Evolutionary conservation across 495 filamentous ascomycete species (phyloP).

Genomic region (Penicillium daleae): DNA sequence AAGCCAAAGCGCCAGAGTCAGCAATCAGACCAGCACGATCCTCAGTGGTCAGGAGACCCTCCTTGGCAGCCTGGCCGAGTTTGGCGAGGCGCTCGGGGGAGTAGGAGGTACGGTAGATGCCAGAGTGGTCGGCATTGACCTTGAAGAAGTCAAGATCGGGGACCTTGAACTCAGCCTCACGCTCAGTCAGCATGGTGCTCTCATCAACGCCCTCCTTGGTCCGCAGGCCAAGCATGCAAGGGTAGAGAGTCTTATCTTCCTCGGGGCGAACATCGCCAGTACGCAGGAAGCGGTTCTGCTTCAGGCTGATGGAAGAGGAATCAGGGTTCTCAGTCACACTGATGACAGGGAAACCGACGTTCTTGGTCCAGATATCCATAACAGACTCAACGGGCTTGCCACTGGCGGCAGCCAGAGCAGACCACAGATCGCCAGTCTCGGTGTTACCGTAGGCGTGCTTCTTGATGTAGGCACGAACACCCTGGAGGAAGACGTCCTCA

Average conservation of each 20-base stretch:
- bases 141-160: constrained; percentile 68
- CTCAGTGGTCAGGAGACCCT: constrained; percentile 85
- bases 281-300: constrained; percentile 70
- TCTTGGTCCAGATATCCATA: constrained; percentile 73
- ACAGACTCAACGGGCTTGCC: constrained; percentile 82
- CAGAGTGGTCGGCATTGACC: constrained; percentile 69
- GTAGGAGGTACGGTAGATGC: constrained; percentile 68
- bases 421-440: constrained; percentile 88
- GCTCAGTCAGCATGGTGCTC: constrained; percentile 65
- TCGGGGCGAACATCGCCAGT: constrained; percentile 69
- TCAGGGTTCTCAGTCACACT: constrained; percentile 58
- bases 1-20: constrained; percentile 87
- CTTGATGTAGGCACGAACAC: constrained; percentile 88
- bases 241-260: constrained; percentile 73
- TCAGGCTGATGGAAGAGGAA: constrained; percentile 54
- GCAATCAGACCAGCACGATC: constrained; percentile 96
- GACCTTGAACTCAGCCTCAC: constrained; percentile 73
- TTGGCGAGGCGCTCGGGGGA: constrained; percentile 62
- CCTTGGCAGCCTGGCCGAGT: constrained; percentile 75
- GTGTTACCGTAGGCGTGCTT: constrained; percentile 84
- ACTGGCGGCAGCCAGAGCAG: constrained; percentile 83
- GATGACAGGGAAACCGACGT: constrained; percentile 68
- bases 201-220: constrained; percentile 62
- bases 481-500: constrained; percentile 91
- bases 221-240: constrained; percentile 62